Base-by-base conservation (phyloP, 2,329 filamentous ascomycete species). In the Trichoderma koningiopsis region DNA sequence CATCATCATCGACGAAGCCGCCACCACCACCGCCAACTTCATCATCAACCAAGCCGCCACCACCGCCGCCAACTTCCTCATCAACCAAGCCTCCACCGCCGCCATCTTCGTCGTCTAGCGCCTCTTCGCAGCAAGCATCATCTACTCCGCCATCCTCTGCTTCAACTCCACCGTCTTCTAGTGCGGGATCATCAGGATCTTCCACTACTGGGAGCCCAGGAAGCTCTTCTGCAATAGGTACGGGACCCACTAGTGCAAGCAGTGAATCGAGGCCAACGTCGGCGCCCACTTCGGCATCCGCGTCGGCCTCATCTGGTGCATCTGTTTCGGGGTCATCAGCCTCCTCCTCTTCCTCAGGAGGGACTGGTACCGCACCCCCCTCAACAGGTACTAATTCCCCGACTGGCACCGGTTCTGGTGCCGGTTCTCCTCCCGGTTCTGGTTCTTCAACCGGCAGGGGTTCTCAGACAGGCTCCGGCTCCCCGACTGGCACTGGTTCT, bases 221-320 rank as follows among this genome's bases (percentile, higher is more conserved):
- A 47, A 49, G 43, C 55, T 67, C 63, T 67, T 59, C 64, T 59
- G 37, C 31, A 52, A 49, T 31, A 59, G 64, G 55, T 57, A 66
- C 63, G 63, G 19, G 37, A 58, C 19, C 63, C 40, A 57, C 35
- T 66, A 58, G 52, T 47, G 53, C 53, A n/a, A 49, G 37, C 29
- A 49, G 63, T 58, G 53, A 58, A 52, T 37, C 64, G 55, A 56
- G 55, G 62, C 57, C 62, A 35, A n/a, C 40, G 22, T 59, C 63
- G 31, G 63, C 40, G 29, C 43, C 63, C 8, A 40, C 47, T 10
- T 55, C 62, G 52, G 62, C 47, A 22, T 55, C 57, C 1, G 40
- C 59, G 16, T 55, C 64, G n/a, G 40, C 53, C 29, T 67, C 64
- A 22, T 33, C 27, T 59, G 55, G 64, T 29, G 37, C 64, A 52